Conservation (phyloP, 140 eudicot species). For the Anethum foeniculum region DNA sequence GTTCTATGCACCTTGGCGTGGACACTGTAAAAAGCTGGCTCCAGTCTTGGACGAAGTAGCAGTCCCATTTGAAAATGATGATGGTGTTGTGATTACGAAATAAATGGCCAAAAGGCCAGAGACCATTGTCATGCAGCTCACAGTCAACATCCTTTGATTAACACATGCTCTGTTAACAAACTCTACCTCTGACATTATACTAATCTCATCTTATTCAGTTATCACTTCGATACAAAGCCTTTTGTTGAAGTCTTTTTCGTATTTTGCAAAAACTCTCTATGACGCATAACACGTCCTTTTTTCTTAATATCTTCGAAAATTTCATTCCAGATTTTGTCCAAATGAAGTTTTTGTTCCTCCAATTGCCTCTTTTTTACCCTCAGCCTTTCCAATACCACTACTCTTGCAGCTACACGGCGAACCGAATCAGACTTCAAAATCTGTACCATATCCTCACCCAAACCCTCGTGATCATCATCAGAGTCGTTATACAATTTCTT, state of each 20-base stretch:
- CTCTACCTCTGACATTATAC: too few species aligned
- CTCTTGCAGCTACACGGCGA: not conserved
- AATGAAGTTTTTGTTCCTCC: not conserved
- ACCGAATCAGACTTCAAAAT: not conserved
- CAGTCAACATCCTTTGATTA: too few species aligned
- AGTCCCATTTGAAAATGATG: constrained; percentile 48
- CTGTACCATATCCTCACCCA: not conserved
- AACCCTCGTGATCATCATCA: not conserved
- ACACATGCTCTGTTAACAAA: too few species aligned
- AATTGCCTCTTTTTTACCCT: not conserved
- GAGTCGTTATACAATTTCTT: not conserved
- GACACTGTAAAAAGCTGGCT: constrained; percentile 69
- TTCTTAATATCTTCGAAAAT: not conserved
- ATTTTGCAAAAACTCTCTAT: not conserved
- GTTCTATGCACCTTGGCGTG: constrained; percentile 94
- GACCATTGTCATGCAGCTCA: too few species aligned
- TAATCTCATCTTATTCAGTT: too few species aligned
- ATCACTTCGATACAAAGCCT: not conserved
- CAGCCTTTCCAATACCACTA: not conserved
- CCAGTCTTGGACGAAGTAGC: constrained; percentile 88
- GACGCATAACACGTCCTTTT: not conserved
- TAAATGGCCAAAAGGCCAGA: not conserved
- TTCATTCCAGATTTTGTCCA: not conserved
- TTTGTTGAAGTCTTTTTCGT: not conserved
- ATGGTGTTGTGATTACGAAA: constrained; percentile 57